Base-by-base conservation (phyloP, 2,329 filamentous ascomycete species). In the Apiospora marii region DNA sequence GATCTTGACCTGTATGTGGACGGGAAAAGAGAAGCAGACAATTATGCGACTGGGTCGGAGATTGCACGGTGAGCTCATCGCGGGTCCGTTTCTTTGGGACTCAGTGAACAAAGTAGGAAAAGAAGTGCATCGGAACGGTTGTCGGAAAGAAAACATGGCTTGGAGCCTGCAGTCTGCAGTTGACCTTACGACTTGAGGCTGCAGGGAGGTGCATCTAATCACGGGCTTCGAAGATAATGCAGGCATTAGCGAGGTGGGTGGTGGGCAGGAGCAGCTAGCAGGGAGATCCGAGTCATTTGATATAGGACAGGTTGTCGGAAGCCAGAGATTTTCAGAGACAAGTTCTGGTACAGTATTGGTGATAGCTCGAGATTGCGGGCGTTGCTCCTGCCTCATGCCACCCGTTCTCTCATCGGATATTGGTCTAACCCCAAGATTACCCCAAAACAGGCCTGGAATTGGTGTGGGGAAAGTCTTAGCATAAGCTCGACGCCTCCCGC, bases 371-470 rank as follows among this genome's bases (percentile, higher is more conserved):
- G 53, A 61, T 61, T 34, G 12, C 53, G 53, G 53, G 16, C 19
- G 27, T 27, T 37, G 53, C 12, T 19, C 30, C 37, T 22, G 30
- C 16, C 19, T 61, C 53, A 61, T 61, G 53, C 53, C 30, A 58
- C 51, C 51, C 3, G 27, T 37, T 68, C 4, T 22, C 67, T 68
- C 46, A 12, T n/a, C 43, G 13, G 46, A 48, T 37, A 68, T 68
- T 68, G 67, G 67, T 30, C 67, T 30, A n/a, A 68, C 67, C 67
- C 67, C 67, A 68, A 68, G 67, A 68, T 68, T 68, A 68, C 67
- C 41, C 67, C 67, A 48, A 48, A 37, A 46, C 67, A 46, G 30
- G 67, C 43, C 30, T 68, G 27, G 58, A 37, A 41, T 64, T 64
- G 58, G 41, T 68, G 67, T 68, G 41, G 67, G 30, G 67, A 68